Evolutionary conservation across 1,284 basidiomycete genomes (phyloP).

Genomic region (Tetrapyrgos nigripes): DNA sequence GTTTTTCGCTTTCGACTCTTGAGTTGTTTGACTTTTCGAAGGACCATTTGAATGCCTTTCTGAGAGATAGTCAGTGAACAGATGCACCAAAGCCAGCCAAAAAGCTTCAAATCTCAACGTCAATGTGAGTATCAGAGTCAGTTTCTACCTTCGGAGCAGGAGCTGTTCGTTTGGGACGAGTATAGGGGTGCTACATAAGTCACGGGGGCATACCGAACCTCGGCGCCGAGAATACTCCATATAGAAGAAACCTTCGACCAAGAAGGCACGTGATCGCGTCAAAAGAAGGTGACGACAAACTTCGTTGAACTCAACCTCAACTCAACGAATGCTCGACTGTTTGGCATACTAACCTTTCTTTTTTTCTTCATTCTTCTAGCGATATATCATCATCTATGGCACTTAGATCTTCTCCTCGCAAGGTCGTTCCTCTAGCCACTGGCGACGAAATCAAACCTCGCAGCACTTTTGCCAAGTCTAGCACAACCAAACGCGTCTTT

Average conservation of each 20-base stretch:
- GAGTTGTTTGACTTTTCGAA: too few species aligned
- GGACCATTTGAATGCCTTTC: too few species aligned
- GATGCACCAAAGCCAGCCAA: too few species aligned
- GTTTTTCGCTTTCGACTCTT: too few species aligned
- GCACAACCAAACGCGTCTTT: constrained; percentile 74
- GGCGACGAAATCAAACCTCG: constrained; percentile 60
- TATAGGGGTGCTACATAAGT: too few species aligned
- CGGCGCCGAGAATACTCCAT: too few species aligned
- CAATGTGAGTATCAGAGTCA: background rate
- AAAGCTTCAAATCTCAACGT: background rate
- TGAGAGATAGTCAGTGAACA: too few species aligned
- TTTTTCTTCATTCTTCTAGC: background rate
- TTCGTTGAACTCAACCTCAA: background rate
- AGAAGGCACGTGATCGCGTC: constrained; percentile 11
- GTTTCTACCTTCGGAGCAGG: too few species aligned
- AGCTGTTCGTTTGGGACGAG: too few species aligned
- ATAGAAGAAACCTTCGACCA: too few species aligned
- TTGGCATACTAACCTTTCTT: constrained; percentile 5
- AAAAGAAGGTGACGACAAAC: background rate
- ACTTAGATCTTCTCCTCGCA: constrained; percentile 67
- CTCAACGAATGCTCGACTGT: constrained; percentile 5
- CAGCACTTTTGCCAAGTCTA: constrained; percentile 42
- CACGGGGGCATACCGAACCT: too few species aligned
- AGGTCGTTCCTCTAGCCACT: constrained; percentile 69
- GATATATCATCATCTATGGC: constrained; percentile 37